Conservation (phyloP, 2,329 filamentous ascomycete species). For the Sclerotinia borealis region DNA sequence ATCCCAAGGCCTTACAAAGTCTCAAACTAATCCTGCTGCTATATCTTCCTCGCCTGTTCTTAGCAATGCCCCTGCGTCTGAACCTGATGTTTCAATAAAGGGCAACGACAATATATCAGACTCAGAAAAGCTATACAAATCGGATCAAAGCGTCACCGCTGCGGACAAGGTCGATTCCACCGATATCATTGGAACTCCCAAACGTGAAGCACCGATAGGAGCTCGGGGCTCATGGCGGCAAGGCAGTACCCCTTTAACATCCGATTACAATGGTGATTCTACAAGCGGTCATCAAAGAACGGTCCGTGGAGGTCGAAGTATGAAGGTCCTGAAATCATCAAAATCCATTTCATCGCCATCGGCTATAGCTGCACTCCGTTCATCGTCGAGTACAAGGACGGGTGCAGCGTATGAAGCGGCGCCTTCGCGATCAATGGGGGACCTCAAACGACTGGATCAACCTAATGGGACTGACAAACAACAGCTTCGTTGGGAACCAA, state of each 20-base stretch:
- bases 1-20: constrained; percentile 13
- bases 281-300: constrained; percentile 60
- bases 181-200: constrained; percentile 13
- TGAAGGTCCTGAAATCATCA: constrained; percentile 83
- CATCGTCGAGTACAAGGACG: constrained; percentile 41
- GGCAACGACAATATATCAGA: constrained; percentile 18
- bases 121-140: constrained; percentile 17
- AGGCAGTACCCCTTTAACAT: constrained; percentile 30
- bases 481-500: constrained; percentile 46
- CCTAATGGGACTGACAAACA: constrained; percentile 32
- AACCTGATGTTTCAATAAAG: constrained; percentile 14
- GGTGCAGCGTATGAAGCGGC: constrained; percentile 47
- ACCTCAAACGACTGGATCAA: constrained; percentile 51
- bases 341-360: constrained; percentile 54
- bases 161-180: constrained; percentile 13
- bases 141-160: constrained; percentile 5
- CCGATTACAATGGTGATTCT: constrained; percentile 30
- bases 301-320: constrained; percentile 59
- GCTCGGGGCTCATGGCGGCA: constrained; percentile 71
- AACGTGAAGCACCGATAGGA: constrained; percentile 44
- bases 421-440: constrained; percentile 39
- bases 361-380: constrained; percentile 32
- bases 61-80: constrained; percentile 15
- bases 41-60: constrained; percentile 15
- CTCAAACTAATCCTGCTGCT: constrained; percentile 18